Evolutionary conservation across 306 rosid species (phyloP).

Genomic region (Castanospermum australe): DNA sequence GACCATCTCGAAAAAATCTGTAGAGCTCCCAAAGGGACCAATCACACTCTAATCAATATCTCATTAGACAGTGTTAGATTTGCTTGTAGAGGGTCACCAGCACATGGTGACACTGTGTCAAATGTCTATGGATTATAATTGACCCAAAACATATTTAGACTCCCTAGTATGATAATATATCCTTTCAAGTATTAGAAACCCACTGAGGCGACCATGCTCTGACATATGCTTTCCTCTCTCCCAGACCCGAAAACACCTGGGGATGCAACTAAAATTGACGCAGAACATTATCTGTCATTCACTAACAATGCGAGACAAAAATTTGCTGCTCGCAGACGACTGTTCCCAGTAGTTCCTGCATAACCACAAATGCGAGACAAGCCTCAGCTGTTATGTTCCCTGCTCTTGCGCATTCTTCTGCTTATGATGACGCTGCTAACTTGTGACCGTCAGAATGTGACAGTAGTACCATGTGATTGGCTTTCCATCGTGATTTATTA

Average conservation of each 20-base stretch:
- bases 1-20: slow-evolving; percentile 18
- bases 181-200: background rate
- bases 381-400: background rate
- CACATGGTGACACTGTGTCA: no score
- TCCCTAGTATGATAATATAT: no score
- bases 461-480: background rate
- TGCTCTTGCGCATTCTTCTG: no score
- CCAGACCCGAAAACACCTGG: background rate
- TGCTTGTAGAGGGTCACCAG: no score
- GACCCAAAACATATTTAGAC: no score
- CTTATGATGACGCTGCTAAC: no score
- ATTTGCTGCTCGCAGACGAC: background rate
- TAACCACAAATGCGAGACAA: background rate
- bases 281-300: background rate
- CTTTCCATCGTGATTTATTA: no score
- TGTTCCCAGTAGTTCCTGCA: background rate
- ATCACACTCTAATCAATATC: background rate
- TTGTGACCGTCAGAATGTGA: no score
- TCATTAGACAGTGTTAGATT: no score
- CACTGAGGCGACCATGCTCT: background rate
- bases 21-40: background rate
- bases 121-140: background rate
- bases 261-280: no score
- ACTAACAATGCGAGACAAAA: background rate
- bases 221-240: background rate